Evolutionary conservation across 805 yeast species (phyloP).

Genomic region (Cyberlindnera maritima): DNA sequence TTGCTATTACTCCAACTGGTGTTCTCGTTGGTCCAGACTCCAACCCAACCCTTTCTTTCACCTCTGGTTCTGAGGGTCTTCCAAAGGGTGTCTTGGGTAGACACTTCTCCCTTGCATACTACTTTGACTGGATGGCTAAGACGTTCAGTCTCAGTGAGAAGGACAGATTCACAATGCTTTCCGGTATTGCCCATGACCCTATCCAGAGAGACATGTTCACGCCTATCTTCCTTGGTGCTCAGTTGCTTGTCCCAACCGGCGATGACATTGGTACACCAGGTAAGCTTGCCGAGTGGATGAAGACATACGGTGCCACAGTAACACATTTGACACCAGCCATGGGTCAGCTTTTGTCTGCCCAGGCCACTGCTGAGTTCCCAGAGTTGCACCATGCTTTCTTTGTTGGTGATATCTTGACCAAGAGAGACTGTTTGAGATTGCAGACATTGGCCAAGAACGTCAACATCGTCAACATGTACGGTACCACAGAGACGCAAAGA

Average conservation of each 20-base stretch:
- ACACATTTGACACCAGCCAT: conserved; percentile 99
- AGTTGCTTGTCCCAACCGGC: conserved; percentile 86
- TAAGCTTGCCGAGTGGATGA: conserved; percentile 96
- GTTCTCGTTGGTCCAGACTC: conserved; percentile 96
- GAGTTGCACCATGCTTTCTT: conserved; percentile 92
- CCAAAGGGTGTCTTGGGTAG: conserved; percentile 99
- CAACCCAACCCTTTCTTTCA: conserved; percentile 93
- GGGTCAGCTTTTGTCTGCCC: conserved; percentile 97
- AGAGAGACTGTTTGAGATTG: conserved; percentile 91
- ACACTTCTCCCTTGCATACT: conserved; percentile 94
- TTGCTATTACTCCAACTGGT: conserved; percentile 65
- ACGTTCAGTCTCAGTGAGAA: conserved; percentile 71
- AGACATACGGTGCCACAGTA: conserved; percentile 83
- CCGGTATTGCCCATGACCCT: conserved; percentile 99
- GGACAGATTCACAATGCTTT: conserved; percentile 94
- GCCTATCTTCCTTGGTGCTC: conserved; percentile 94
- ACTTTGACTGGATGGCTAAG: conserved; percentile 98
- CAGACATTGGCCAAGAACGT: conserved; percentile 92
- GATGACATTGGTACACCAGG: conserved; percentile 99
- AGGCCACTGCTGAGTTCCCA: conserved; percentile 86
- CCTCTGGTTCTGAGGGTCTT: conserved; percentile 97
- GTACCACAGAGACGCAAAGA: conserved; percentile 98
- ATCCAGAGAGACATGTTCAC: conserved; percentile 99
- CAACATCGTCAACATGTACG: conserved; percentile 94
- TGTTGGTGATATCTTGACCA: conserved; percentile 96